A percentile compares a stretch with the other conserved stretches of the same genome.
Conservation (phyloP, 2,329 filamentous ascomycete species). For the Rhinocladiella mackenziei region DNA sequence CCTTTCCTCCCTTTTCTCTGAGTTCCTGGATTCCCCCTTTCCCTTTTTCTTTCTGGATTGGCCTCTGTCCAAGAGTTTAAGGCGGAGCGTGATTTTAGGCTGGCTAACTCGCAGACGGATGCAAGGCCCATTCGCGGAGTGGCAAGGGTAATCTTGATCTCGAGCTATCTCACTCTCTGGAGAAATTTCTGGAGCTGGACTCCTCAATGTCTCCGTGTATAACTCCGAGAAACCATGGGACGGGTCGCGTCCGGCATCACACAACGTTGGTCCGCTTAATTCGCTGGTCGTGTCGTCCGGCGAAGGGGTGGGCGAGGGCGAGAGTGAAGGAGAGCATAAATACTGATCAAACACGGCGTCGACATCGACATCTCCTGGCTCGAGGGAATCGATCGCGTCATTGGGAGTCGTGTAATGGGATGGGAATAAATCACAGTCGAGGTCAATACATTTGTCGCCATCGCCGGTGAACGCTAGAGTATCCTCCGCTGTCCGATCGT, state of each 20-base stretch:
- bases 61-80: conserved; percentile 9
- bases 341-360: conserved; percentile 14
- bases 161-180: conserved; percentile 13
- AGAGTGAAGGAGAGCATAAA: conserved; percentile 13
- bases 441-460: conserved; percentile 12
- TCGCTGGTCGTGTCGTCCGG: conserved; percentile 13
- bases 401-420: conserved; percentile 11
- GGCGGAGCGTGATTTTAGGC: conserved; percentile 15
- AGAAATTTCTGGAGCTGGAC: conserved; percentile 9
- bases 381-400: conserved; percentile 13
- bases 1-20: conserved; percentile 4
- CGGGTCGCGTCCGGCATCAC: conserved; percentile 9
- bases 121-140: conserved; percentile 3
- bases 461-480: conserved; percentile 9
- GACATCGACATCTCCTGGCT: conserved; percentile 9
- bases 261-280: conserved; percentile 14
- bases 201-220: conserved; percentile 11
- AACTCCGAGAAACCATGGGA: conserved; percentile 8
- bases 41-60: conserved; percentile 11
- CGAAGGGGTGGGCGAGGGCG: conserved; percentile 8
- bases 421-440: conserved; percentile 15
- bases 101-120: conserved; percentile 11
- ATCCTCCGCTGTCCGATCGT: conserved; percentile 14
- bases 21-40: conserved; percentile 7
- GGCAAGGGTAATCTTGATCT: conserved; percentile 10